phyloP scores from a whole-genome alignment of 2,329 filamentous ascomycete genomes.

The Aspergillus ibericus region DNA sequence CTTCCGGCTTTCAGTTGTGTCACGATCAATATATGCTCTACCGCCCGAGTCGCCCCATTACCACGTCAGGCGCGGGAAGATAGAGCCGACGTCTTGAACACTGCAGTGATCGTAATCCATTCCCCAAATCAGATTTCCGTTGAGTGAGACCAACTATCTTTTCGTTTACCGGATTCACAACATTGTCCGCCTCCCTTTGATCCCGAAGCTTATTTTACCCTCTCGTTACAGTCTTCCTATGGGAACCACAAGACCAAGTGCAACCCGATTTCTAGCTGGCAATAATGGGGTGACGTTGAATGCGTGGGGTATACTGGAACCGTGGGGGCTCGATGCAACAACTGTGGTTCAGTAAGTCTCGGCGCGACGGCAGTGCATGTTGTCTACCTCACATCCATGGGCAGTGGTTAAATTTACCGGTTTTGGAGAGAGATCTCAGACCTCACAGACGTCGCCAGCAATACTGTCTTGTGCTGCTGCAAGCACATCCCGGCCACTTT shows the following conservation, averaged over 20 bases:
- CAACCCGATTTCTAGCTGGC: slow-evolving; percentile 3
- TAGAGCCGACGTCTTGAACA: slow-evolving; percentile 2
- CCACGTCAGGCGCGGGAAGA: slow-evolving; percentile 38
- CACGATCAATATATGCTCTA: slow-evolving; percentile 40
- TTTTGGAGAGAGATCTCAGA: slow-evolving; percentile 48
- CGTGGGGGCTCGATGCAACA: slow-evolving; percentile 40
- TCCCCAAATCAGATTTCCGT: neutral
- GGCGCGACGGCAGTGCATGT: slow-evolving; percentile 49
- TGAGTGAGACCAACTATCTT: neutral
- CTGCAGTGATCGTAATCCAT: slow-evolving; percentile 31
- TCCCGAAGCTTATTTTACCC: neutral
- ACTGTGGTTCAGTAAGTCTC: slow-evolving; percentile 43
- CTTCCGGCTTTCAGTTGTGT: slow-evolving; percentile 50
- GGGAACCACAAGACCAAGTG: neutral
- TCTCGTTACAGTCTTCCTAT: neutral
- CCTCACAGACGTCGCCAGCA: slow-evolving; percentile 44
- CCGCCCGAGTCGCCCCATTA: slow-evolving; percentile 42
- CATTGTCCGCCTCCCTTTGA: neutral
- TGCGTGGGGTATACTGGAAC: slow-evolving; percentile 26
- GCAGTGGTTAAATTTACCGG: slow-evolving; percentile 45
- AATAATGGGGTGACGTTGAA: slow-evolving; percentile 11
- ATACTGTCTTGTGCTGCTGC: slow-evolving; percentile 48
- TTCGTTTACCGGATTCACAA: neutral
- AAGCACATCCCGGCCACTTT: slow-evolving; percentile 51
- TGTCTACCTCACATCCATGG: slow-evolving; percentile 45